These are phyloP conservation scores for Fusarium palustre DNA, from an alignment of 2,329 filamentous ascomycete genomes.

Conservation along the genomic window DNA sequence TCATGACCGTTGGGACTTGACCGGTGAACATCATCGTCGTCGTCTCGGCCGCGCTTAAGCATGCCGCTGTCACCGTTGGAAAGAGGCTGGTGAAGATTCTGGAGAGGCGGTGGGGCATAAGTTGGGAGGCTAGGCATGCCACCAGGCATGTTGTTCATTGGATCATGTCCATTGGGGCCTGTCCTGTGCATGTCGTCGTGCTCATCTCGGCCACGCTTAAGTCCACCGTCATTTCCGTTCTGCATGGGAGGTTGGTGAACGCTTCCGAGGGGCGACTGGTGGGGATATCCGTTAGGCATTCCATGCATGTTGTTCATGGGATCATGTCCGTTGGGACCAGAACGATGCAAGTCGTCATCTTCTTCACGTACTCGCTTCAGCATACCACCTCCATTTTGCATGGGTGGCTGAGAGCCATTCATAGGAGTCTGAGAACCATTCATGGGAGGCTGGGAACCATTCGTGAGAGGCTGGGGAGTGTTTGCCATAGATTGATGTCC, in stretches of 20 bases:
- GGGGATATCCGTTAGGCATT: conserved; percentile 72
- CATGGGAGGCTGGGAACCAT: conserved; percentile 34
- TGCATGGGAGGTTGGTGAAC: conserved; percentile 55
- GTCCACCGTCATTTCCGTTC: conserved; percentile 67
- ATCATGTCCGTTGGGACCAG: conserved; percentile 76
- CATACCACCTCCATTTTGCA: conserved; percentile 71
- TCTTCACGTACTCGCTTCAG: conserved; percentile 67
- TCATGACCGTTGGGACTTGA: conserved; percentile 57
- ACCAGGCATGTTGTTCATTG: conserved; percentile 69
- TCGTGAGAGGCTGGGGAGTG: conserved; percentile 21
- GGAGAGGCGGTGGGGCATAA: conserved; percentile 71
- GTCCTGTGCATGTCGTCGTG: conserved; percentile 71
- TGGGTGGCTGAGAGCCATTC: conserved; percentile 36
- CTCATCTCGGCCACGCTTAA: conserved; percentile 67
- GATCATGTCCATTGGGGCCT: conserved; percentile 76
- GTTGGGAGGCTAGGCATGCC: conserved; percentile 69
- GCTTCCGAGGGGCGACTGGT: conserved; percentile 61
- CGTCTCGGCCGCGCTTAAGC: conserved; percentile 64
- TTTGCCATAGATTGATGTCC: conserved; percentile 23
- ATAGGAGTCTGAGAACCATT: conserved; percentile 23
- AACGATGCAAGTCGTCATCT: conserved; percentile 69
- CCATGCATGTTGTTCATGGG: conserved; percentile 70
- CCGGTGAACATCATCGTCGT: conserved; percentile 59
- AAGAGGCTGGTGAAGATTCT: conserved; percentile 26
- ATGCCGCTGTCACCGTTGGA: conserved; percentile 70